Base-by-base conservation (phyloP, 2,329 filamentous ascomycete genomes). In the Cladosporium sp. region DNA sequence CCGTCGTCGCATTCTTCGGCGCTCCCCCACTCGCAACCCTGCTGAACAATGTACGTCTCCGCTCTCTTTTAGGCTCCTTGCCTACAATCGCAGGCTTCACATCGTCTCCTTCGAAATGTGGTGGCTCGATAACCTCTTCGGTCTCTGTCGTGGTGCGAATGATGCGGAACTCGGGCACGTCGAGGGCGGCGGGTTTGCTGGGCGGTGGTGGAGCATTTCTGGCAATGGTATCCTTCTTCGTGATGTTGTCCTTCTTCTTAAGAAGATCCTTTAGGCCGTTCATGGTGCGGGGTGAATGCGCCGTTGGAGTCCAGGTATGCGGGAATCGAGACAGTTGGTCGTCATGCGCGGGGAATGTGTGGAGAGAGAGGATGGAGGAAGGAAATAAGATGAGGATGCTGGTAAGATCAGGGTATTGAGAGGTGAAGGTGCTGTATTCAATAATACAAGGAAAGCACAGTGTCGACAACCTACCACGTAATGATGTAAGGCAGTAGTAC, bases 121-220 rank as follows among this genome's bases (percentile, higher is more conserved):
- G 90, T 13, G 91, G 91, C 64, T 87, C 83, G 76, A 97, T 91
- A 70, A 90, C 81, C 77, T 97, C 92, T 75, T 93, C 86, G 1
- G 89, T 88, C 69, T 88, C 80, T 0, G 93, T 97, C 75, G 96
- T 94, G 69, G 91, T 90, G 67, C 93, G 89, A 74, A 95, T 85
- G 80, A 97, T 92, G 68, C 85, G 92, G 80, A 97, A 92, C 71
- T 91, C 88, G 65, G 90, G 88, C 1, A 71, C 67, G 7, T 34
- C 67, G 48, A 71, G 64, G 43, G 53, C 68, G 36, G 66, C 46
- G 63, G 64, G 21, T n/a, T 56, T 51, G 26, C 18, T 53, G 25
- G 28, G 14, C 30, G 60, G 14, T 28, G 67, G 66, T 28, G 26
- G 51, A 7, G 51, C 51, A 54, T 54, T 54, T 14, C 30, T 54